phyloP scores from a whole-genome alignment of 73 alveolate genomes.

The Effrenium voratum region DNA sequence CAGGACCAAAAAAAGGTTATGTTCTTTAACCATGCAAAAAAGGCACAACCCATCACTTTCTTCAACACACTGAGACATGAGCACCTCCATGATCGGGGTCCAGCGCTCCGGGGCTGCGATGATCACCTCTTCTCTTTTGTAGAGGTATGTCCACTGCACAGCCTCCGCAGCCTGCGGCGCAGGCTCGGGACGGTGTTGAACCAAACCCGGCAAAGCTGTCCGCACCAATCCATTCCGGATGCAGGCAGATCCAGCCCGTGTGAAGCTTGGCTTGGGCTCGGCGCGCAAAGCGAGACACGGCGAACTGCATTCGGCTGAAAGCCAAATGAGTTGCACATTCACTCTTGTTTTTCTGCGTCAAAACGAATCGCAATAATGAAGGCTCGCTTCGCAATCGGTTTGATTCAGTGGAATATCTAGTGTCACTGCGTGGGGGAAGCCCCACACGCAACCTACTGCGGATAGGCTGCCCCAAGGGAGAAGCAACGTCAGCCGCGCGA shows the following conservation, averaged over 20 bases:
- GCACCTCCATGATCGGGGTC: no score
- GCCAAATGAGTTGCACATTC: background rate
- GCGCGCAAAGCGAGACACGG: background rate
- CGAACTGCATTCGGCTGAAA: background rate
- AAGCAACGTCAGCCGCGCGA: background rate
- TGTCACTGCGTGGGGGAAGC: no score
- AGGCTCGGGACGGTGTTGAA: background rate
- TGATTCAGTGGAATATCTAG: no score
- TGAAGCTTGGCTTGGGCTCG: background rate
- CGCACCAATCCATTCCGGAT: background rate
- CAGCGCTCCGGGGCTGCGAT: no score
- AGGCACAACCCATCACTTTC: no score
- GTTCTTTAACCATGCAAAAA: no score
- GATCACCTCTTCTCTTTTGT: conserved; percentile 28
- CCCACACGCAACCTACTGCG: background rate
- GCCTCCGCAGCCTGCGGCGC: background rate
- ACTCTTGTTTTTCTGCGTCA: background rate
- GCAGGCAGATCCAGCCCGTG: background rate
- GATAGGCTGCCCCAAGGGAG: background rate
- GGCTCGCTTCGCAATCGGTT: no score
- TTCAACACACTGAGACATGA: no score
- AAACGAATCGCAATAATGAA: no score
- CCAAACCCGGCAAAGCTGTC: no score
- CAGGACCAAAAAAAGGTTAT: no score
- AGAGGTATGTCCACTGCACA: conserved; percentile 55